These are phyloP conservation scores for Geotrichum macrosporum DNA, from an alignment of 1,139 yeast genomes.

Conservation along the genomic window DNA sequence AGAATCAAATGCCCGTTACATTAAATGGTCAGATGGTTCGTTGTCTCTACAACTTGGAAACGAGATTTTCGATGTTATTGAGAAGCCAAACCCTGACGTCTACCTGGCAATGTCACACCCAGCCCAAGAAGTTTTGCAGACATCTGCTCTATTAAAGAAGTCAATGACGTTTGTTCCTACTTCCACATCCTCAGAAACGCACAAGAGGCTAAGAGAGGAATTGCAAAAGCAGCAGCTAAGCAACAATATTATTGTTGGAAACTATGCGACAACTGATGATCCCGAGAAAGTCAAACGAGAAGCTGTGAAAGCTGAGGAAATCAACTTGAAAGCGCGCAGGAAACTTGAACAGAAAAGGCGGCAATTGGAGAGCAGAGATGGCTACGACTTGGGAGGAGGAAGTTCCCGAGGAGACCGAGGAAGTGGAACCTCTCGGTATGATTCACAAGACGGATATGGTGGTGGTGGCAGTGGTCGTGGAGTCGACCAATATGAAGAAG, in stretches of 20 bases:
- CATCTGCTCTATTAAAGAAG: slow-evolving; percentile 43
- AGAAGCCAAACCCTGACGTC: slow-evolving; percentile 62
- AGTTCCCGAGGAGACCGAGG: slow-evolving; percentile 27
- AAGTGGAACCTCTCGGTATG: slow-evolving; percentile 43
- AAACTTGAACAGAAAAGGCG: slow-evolving; percentile 52
- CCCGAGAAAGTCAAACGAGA: slow-evolving; percentile 81
- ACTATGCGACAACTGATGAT: slow-evolving; percentile 76
- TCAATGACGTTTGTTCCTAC: slow-evolving; percentile 79
- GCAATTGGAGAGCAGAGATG: slow-evolving; percentile 66
- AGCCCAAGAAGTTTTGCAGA: slow-evolving; percentile 65
- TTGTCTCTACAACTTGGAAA: slow-evolving; percentile 79
- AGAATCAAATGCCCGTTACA: slow-evolving; percentile 83
- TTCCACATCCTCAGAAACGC: slow-evolving; percentile 77
- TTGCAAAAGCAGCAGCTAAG: slow-evolving; percentile 60
- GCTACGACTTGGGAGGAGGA: slow-evolving; percentile 43
- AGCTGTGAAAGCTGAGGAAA: slow-evolving; percentile 69
- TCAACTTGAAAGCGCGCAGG: slow-evolving; percentile 41
- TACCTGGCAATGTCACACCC: slow-evolving; percentile 70
- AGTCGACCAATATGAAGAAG: slow-evolving; percentile 53
- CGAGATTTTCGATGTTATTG: slow-evolving; percentile 77
- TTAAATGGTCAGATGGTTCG: slow-evolving; percentile 93
- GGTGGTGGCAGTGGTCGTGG: slow-evolving; percentile 20
- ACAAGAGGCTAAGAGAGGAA: slow-evolving; percentile 72
- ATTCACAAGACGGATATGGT: slow-evolving; percentile 11
- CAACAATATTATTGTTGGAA: slow-evolving; percentile 53